Conservation (phyloP, 352 stramenopile genomes). For the Nothophytophthora sp. region DNA sequence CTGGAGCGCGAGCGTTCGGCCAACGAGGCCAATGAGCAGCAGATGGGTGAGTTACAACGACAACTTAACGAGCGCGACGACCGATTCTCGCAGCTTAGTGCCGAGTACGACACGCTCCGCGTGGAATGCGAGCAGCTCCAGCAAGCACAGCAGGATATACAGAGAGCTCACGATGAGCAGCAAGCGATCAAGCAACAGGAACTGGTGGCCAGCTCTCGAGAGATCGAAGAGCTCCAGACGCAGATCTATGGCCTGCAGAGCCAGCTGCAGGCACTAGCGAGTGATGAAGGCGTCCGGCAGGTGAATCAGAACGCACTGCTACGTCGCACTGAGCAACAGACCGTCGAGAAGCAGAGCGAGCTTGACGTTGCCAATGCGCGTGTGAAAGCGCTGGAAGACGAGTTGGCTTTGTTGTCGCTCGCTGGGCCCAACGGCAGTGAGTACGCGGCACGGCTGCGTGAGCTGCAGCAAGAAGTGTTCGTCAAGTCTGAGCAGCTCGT, state of each 20-base stretch:
- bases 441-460: conserved; percentile 29
- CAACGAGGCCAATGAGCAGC: conserved; percentile 30
- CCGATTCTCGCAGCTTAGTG: conserved; percentile 53
- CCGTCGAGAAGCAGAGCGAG: conserved; percentile 29
- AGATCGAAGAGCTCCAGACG: conserved; percentile 29
- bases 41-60: conserved; percentile 44
- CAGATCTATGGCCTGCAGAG: conserved; percentile 22
- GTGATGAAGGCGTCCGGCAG: conserved; percentile 32
- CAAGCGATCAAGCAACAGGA: conserved; percentile 24
- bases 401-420: conserved; percentile 49
- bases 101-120: conserved; percentile 52
- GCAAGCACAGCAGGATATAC: conserved; percentile 16
- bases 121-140: conserved; percentile 34
- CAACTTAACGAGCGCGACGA: conserved; percentile 60
- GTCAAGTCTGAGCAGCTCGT: conserved; percentile 76
- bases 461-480: conserved; percentile 74
- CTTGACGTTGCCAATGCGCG: conserved; percentile 34
- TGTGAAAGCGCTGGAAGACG: conserved; percentile 49
- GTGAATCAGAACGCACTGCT: conserved; percentile 41
- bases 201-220: conserved; percentile 18
- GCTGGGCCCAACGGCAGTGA: conserved; percentile 25
- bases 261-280: conserved; percentile 19
- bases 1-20: conserved; percentile 49
- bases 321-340: conserved; percentile 36
- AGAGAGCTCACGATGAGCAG: conserved; percentile 18